Percentiles rank a stretch among this genome's conserved stretches.
Conservation (phyloP, 768 basidiomycete species). For the Flagelloscypha sp. region DNA sequence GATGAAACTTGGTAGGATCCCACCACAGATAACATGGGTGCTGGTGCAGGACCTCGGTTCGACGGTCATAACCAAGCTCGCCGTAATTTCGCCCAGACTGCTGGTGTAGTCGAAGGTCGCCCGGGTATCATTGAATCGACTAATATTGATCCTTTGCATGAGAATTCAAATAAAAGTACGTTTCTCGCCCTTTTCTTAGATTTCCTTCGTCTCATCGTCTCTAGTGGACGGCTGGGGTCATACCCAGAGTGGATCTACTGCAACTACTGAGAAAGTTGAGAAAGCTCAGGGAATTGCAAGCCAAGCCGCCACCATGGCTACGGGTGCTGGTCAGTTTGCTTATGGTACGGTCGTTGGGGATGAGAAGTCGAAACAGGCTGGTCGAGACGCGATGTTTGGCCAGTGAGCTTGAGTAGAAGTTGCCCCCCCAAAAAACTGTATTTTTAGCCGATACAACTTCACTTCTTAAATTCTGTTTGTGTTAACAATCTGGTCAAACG, state of each 20-base stretch:
- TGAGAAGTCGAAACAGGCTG: slow-evolving; percentile 23
- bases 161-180: slow-evolving; percentile 34
- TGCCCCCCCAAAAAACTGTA: too few relatives aligned
- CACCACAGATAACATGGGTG: slow-evolving; percentile 28
- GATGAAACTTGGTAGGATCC: slow-evolving; percentile 30
- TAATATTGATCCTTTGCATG: slow-evolving; percentile 44
- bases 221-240: slow-evolving; percentile 38
- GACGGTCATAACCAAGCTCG: slow-evolving; percentile 30
- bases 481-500: too few relatives aligned
- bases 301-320: slow-evolving; percentile 21
- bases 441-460: too few relatives aligned
- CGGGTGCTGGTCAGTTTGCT: slow-evolving; percentile 27
- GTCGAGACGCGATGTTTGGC: slow-evolving; percentile 20
- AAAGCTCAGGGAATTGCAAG: slow-evolving; percentile 12
- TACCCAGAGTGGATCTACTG: too few relatives aligned
- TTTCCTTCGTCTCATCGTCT: background rate
- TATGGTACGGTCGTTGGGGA: slow-evolving; percentile 30
- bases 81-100: slow-evolving; percentile 29
- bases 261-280: slow-evolving; percentile 12
- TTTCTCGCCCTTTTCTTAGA: background rate
- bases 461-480: too few relatives aligned
- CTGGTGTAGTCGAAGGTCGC: slow-evolving; percentile 43
- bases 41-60: slow-evolving; percentile 32
- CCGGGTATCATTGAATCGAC: slow-evolving; percentile 51
- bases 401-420: slow-evolving; percentile 7